phyloP scores from a whole-genome alignment of 225 moss, liverwort and hornwort genomes.

The Polytrichum commune region DNA sequence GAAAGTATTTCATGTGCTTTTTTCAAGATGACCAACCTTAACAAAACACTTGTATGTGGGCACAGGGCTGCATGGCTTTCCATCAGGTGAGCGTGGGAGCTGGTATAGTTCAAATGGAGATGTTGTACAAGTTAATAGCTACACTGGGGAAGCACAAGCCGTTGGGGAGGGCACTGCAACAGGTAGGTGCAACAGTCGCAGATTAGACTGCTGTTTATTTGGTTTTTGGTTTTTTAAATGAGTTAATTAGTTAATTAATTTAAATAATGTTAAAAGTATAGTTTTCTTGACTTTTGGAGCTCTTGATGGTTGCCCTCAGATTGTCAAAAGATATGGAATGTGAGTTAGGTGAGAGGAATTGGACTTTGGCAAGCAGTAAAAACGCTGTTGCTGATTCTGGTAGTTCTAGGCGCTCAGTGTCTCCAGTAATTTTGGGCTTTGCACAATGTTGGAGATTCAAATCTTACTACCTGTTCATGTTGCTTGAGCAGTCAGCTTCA shows the following conservation, averaged over 20 bases:
- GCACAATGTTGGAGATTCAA: background rate
- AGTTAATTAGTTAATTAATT: too few species aligned
- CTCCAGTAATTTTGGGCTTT: too few species aligned
- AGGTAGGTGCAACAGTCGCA: conserved; percentile 26
- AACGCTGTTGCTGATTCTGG: too few species aligned
- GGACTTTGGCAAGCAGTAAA: too few species aligned
- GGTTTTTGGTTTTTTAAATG: background rate
- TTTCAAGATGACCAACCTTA: too few species aligned
- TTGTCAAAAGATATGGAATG: too few species aligned
- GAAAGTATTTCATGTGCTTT: too few species aligned
- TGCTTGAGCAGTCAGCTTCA: conserved; percentile 72
- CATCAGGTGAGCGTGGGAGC: conserved; percentile 70
- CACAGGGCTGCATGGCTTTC: conserved; percentile 58
- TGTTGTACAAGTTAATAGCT: conserved; percentile 63
- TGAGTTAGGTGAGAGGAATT: too few species aligned
- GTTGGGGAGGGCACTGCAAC: conserved; percentile 69
- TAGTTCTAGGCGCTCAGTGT: too few species aligned
- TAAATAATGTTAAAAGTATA: too few species aligned
- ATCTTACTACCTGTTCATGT: background rate
- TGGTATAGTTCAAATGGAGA: conserved; percentile 75
- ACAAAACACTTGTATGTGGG: background rate
- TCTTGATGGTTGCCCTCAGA: too few species aligned
- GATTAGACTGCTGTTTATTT: background rate
- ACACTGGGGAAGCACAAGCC: conserved; percentile 65
- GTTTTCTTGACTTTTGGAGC: background rate